phyloP scores from a whole-genome alignment of 345 rosid species.

The Gossypium rotundifolium region DNA sequence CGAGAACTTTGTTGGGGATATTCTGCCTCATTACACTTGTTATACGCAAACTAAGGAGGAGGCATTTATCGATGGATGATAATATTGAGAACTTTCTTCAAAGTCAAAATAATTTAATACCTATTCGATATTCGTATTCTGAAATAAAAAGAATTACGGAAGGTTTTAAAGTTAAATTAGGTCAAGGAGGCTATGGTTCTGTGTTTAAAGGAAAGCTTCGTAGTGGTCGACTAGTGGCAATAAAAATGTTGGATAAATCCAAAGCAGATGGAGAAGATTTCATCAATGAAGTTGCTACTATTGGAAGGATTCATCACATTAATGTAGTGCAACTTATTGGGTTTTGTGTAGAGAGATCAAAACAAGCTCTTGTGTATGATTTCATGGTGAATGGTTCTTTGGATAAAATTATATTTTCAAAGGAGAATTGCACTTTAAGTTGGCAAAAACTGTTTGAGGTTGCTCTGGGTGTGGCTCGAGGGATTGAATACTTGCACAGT shows the following conservation, averaged over 20 bases:
- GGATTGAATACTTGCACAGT: conserved; percentile 9
- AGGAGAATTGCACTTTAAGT: neutral
- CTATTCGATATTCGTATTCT: conserved; percentile 10
- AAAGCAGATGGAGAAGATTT: conserved; percentile 7
- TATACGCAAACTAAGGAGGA: neutral
- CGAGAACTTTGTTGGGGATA: conserved; percentile 2
- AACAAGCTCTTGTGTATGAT: neutral
- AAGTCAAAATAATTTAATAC: conserved; percentile 4
- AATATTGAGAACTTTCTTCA: conserved; percentile 7
- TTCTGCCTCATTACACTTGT: conserved; percentile 2
- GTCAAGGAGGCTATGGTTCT: neutral
- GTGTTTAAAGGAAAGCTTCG: conserved; percentile 10
- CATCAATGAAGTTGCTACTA: conserved; percentile 6
- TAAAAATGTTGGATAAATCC: neutral
- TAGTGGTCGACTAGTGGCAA: neutral
- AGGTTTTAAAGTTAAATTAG: neutral
- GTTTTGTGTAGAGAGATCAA: neutral
- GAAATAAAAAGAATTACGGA: conserved; percentile 10
- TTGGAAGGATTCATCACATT: neutral
- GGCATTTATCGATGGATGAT: conserved; percentile 7
- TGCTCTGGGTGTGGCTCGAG: conserved; percentile 10
- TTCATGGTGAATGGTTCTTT: neutral
- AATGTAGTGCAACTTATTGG: neutral
- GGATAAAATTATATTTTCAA: neutral
- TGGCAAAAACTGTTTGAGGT: neutral